Conservation (phyloP, 768 basidiomycete genomes). For the Agaricus blazei region DNA sequence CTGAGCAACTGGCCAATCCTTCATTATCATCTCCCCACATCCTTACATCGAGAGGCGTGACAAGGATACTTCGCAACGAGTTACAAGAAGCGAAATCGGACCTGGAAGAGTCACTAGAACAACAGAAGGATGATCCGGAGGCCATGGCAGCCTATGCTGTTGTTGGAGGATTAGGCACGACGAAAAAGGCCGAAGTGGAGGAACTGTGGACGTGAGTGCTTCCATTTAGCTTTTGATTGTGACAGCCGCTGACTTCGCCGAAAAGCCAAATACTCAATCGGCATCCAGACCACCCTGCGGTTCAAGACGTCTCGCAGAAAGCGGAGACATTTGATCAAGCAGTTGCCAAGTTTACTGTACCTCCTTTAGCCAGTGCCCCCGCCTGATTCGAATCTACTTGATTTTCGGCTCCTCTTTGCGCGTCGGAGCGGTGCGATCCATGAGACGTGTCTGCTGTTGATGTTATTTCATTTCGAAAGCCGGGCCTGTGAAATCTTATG, state of each 20-base stretch:
- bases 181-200: constrained; percentile 60
- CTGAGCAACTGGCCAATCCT: constrained; percentile 79
- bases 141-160: constrained; percentile 65
- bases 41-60: constrained; percentile 74
- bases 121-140: constrained; percentile 56
- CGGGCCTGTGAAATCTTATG: too few relatives aligned
- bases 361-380: constrained; percentile 26
- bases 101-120: constrained; percentile 67
- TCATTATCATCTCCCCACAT: constrained; percentile 70
- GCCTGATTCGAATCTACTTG: neutral
- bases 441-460: too few relatives aligned
- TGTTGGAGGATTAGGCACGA: constrained; percentile 51
- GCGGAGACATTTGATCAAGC: constrained; percentile 58
- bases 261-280: constrained; percentile 37
- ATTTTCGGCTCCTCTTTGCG: neutral
- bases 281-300: constrained; percentile 66
- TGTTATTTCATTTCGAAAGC: too few relatives aligned
- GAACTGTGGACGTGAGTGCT: constrained; percentile 56
- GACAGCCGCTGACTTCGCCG: constrained; percentile 7
- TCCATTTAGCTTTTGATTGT: too few relatives aligned
- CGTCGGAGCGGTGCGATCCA: too few relatives aligned
- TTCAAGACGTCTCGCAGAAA: constrained; percentile 56
- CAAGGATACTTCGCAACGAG: constrained; percentile 74
- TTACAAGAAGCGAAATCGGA: constrained; percentile 74
- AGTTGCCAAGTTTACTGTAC: constrained; percentile 56